These are phyloP conservation scores for Rhamnella rubrinervis DNA, from an alignment of 331 rosid species.

Conservation along the genomic window DNA sequence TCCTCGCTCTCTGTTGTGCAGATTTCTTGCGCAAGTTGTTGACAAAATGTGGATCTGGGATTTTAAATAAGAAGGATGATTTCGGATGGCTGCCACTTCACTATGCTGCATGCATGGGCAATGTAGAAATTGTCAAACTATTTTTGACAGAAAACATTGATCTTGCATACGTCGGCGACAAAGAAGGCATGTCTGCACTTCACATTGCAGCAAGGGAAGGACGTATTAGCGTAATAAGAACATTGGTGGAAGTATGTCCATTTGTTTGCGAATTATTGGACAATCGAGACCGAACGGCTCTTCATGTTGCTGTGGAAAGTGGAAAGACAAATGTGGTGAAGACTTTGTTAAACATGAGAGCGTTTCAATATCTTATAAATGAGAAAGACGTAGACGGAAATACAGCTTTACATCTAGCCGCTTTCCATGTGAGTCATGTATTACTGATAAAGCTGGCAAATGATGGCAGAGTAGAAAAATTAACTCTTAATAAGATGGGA, in stretches of 20 bases:
- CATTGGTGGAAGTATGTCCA: not conserved
- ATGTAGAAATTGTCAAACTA: not conserved
- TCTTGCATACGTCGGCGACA: not conserved
- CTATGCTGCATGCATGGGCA: not conserved
- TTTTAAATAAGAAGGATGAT: not conserved
- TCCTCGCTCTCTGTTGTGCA: no score
- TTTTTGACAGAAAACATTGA: not conserved
- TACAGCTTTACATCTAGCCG: constrained; percentile 9
- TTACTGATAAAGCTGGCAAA: constrained; percentile 1
- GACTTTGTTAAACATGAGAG: not conserved
- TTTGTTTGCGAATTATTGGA: constrained; percentile 13
- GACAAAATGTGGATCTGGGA: no score
- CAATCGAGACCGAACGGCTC: constrained; percentile 6
- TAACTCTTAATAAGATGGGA: not conserved
- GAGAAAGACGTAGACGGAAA: not conserved
- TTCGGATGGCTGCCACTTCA: constrained; percentile 8
- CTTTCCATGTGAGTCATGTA: not conserved
- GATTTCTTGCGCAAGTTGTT: no score
- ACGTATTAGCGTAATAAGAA: not conserved
- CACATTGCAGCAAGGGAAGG: not conserved
- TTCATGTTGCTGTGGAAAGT: constrained; percentile 13
- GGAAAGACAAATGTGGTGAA: not conserved
- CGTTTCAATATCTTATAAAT: not conserved
- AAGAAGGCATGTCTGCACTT: constrained; percentile 7
- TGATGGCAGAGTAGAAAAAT: not conserved